Percentiles rank a stretch among this genome's conserved stretches.
Conservation (phyloP, 2,329 filamentous ascomycete species). For the Arthrobotrys musiformis region DNA sequence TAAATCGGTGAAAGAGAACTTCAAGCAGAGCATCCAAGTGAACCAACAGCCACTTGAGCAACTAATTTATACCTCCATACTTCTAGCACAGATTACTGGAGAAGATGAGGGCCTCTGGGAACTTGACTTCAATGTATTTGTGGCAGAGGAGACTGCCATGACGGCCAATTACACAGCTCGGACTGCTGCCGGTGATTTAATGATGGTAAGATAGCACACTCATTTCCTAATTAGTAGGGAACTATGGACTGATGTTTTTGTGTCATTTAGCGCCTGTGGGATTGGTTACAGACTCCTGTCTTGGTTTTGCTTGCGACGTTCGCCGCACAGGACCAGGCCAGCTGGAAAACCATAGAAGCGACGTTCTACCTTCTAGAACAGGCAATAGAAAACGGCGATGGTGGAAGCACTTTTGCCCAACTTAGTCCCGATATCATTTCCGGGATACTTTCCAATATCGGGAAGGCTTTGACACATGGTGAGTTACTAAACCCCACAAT, state of each 20-base stretch:
- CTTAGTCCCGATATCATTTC: conserved; percentile 24
- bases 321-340: conserved; percentile 31
- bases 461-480: conserved; percentile 43
- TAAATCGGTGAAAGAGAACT: conserved; percentile 84
- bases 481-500: background rate
- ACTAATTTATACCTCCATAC: conserved; percentile 58
- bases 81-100: conserved; percentile 79
- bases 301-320: conserved; percentile 28
- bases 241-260: background rate
- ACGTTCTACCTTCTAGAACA: conserved; percentile 84
- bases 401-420: conserved; percentile 24
- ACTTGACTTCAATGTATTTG: conserved; percentile 92
- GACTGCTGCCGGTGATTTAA: conserved; percentile 88
- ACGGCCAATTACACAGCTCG: conserved; percentile 96
- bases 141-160: conserved; percentile 93
- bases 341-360: conserved; percentile 72
- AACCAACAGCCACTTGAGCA: conserved; percentile 57
- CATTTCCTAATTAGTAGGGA: conserved; percentile 65
- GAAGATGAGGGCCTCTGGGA: conserved; percentile 98
- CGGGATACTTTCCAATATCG: conserved; percentile 38
- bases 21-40: conserved; percentile 65
- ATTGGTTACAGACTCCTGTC: conserved; percentile 44
- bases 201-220: conserved; percentile 68
- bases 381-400: conserved; percentile 69
- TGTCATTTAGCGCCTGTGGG: conserved; percentile 25